Evolutionary conservation across 805 yeast species (phyloP), one percentile per base, ranked within the genome.

Genomic region (Wickerhamiella dianesei): DNA sequence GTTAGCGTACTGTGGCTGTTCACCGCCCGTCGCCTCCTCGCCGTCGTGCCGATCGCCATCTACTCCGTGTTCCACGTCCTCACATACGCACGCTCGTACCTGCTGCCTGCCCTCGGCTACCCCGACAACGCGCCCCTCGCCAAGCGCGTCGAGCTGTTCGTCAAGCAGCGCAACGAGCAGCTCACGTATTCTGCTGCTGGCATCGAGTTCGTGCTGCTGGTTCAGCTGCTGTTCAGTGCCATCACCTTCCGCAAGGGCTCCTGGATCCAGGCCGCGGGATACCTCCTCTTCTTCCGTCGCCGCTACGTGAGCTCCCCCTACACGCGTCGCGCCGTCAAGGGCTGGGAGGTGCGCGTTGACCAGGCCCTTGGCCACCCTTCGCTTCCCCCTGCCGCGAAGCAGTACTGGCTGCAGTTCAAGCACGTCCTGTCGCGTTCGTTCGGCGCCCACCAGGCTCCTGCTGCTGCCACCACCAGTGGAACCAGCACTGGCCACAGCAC

Each of bases 1-100:
- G 64, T 79, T 49, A 78, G 79, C 43, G 53, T 73, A 50, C 69
- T 68, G 40, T 76, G 78, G 77, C 64, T 73, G 58, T 60, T 79
- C 48, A 73, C 86, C 54, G 77, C 80, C 42, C 75, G 72, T 50
- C 74, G 75, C 52, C 63, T 75, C 32, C 60, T 83, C 47, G 73
- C 94, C 2, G 66, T 81, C 52, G 61, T 79, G 20, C 94, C 96
- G 47, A 86, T 82, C 59, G 68, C 76, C 41, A 67, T 83, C 48
- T 88, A 82, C 63, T 80, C 96, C 5, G 60, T 79, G 17, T 87
- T 89, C 76, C 96, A 88, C 62, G 78, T 77, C 9, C 68, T 87
- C 58, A 79, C 81, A 17, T 89, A 84, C 67, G 53, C 74, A 46
- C 76, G 81, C 55, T 71, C 77, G 39, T 73, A 71, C 53, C 53